These are phyloP conservation scores for Neurospora sp. DNA, from an alignment of 495 filamentous ascomycete genomes.

Conservation along the genomic window DNA sequence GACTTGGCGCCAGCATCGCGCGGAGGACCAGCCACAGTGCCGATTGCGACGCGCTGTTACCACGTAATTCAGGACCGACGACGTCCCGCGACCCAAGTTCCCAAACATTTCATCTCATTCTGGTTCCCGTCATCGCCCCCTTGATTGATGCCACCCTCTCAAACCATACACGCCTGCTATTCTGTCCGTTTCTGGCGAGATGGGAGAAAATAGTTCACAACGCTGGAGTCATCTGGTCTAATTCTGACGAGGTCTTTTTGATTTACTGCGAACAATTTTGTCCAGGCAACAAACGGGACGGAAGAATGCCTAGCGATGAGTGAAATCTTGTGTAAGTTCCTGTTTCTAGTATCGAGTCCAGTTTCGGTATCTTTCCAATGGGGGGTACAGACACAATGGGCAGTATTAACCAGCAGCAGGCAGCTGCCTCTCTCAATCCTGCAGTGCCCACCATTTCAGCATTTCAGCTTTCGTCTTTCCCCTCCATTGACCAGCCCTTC, in stretches of 20 bases:
- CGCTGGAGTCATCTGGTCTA: too few relatives aligned
- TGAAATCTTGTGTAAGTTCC: not conserved
- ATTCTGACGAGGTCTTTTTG: too few relatives aligned
- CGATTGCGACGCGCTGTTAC: slow-evolving; percentile 19
- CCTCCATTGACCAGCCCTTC: not conserved
- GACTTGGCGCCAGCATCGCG: slow-evolving; percentile 25
- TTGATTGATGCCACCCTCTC: not conserved
- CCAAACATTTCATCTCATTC: not conserved
- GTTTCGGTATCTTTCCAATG: not conserved
- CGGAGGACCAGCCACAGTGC: slow-evolving; percentile 8
- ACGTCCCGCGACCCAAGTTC: not conserved
- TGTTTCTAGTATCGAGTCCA: not conserved
- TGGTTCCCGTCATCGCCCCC: not conserved
- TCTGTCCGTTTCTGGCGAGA: not conserved
- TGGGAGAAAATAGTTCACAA: not conserved
- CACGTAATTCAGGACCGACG: slow-evolving; percentile 2
- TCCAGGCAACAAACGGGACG: not conserved
- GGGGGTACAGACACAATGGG: not conserved
- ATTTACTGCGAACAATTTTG: not conserved
- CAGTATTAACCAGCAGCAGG: not conserved
- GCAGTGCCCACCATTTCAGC: not conserved
- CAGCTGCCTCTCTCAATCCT: not conserved
- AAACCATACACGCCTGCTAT: not conserved
- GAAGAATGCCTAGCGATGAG: not conserved
- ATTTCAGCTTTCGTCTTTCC: not conserved